A percentile compares a stretch with the other conserved stretches of the same genome.
Conservation (phyloP, 257 asterid genomes). For the Gentiana straminea region DNA sequence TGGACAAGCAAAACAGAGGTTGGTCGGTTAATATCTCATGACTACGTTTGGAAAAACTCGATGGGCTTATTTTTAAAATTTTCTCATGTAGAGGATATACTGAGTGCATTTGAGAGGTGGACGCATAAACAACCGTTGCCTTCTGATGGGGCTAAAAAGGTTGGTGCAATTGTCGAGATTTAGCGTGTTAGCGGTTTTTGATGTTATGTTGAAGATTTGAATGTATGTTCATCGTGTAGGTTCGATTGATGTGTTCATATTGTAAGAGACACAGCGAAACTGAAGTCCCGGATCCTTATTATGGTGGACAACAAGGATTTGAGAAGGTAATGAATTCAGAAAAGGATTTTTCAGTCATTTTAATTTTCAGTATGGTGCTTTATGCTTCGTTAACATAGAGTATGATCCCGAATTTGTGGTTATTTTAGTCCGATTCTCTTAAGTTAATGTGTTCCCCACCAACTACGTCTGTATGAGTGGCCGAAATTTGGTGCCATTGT, state of each 20-base stretch:
- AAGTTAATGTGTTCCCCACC: too few species aligned
- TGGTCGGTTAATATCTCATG: neutral
- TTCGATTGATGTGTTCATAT: conserved; percentile 58
- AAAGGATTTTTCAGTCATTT: neutral
- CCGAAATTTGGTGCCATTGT: too few species aligned
- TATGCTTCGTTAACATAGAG: too few species aligned
- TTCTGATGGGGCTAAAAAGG: conserved; percentile 53
- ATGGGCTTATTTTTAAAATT: neutral
- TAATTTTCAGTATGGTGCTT: neutral
- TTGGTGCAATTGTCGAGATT: conserved; percentile 8
- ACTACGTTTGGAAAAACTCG: neutral
- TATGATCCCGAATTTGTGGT: too few species aligned
- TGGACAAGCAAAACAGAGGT: conserved; percentile 92
- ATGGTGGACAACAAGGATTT: conserved; percentile 82
- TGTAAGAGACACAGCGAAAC: conserved; percentile 65
- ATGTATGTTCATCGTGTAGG: conserved; percentile 25
- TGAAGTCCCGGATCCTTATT: conserved; percentile 86
- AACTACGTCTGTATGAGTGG: too few species aligned
- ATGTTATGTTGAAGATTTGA: neutral
- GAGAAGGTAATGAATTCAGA: conserved; percentile 48
- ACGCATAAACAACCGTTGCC: conserved; percentile 54
- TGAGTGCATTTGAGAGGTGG: conserved; percentile 65
- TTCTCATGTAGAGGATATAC: conserved; percentile 39
- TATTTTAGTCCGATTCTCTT: too few species aligned
- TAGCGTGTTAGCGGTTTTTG: neutral